These are phyloP conservation scores for Cryptomeria japonica DNA, from an alignment of 75 land plant species.

Conservation along the genomic window DNA sequence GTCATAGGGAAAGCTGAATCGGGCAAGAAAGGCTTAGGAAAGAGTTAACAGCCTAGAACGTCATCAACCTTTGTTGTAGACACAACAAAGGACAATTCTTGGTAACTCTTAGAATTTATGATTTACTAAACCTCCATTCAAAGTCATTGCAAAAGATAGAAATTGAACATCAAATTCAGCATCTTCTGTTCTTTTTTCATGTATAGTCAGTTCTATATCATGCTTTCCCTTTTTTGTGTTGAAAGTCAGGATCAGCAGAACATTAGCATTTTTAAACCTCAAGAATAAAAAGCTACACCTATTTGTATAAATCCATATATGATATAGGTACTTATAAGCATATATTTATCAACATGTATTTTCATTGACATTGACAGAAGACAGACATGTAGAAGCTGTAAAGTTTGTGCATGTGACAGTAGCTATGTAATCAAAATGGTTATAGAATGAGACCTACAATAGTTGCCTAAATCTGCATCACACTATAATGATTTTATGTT, in stretches of 20 bases:
- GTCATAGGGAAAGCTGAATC: background rate
- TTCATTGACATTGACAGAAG: too few relatives aligned
- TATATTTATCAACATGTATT: too few relatives aligned
- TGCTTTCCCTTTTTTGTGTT: background rate
- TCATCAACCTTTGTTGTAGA: background rate
- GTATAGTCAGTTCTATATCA: background rate
- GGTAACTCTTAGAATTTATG: background rate
- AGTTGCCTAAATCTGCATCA: too few relatives aligned
- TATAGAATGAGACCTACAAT: too few relatives aligned
- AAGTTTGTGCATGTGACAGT: too few relatives aligned
- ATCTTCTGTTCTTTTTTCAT: background rate
- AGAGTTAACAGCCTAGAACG: background rate
- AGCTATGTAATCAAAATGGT: too few relatives aligned
- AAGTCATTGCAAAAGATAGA: background rate
- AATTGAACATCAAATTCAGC: background rate
- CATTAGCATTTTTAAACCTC: background rate
- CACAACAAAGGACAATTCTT: background rate
- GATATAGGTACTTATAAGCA: background rate
- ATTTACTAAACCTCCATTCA: background rate
- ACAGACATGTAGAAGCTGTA: too few relatives aligned
- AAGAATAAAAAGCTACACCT: background rate
- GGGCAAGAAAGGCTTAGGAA: background rate
- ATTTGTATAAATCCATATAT: background rate
- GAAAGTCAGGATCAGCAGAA: background rate
- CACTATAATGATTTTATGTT: too few relatives aligned